Evolutionary conservation across 225 moss, liverwort and hornwort species (phyloP), one percentile per base, ranked within the genome.

Genomic region (Pseudisothecium myosuroides): DNA sequence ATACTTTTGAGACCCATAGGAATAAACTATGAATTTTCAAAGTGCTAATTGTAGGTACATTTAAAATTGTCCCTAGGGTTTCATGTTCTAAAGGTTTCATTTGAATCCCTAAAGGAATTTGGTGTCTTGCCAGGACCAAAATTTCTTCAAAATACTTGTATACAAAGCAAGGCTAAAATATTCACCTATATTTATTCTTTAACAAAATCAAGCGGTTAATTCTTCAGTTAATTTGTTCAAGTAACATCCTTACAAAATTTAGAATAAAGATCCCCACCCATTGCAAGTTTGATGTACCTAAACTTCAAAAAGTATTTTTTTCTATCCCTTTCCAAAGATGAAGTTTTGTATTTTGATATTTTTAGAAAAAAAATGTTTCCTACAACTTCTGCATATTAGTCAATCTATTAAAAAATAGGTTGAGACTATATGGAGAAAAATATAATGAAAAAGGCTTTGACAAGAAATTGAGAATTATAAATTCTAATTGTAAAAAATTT

Each of bases 61-160:
- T 21, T 11, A 37, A 67, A 34, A 36, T 19, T 1, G 2, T 21
- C 12, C n/a, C 12, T n/a, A 23, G 0, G 0, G 7, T 14, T 13
- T 39, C 14, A 14, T 69, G 8, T 24, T 0, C 0, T 2, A 7
- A 12, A n/a, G 4, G n/a, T 7, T 67, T n/a, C 2, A n/a, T 12
- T 67, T 21, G 12, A n/a, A n/a, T 0, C 11, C 2, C 12, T 37
- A 22, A 37, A 67, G 37, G 21, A 67, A 67, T 21, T 21, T 2
- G 1, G 7, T 21, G 21, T n/a, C n/a, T 37, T n/a, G 4, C n/a
- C n/a, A 66, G 6, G 36, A 3, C 36, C 62, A 18, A 66, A 66
- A 36, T 11, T 5, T 36, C 19, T 66, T 66, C 11, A 19, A 66
- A 66, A 19, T 36, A 66, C 65, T 66, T 1, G 2, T 66, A 19